Conservation (phyloP, 441 rosid genomes). For the Dalechampia spathulata region DNA sequence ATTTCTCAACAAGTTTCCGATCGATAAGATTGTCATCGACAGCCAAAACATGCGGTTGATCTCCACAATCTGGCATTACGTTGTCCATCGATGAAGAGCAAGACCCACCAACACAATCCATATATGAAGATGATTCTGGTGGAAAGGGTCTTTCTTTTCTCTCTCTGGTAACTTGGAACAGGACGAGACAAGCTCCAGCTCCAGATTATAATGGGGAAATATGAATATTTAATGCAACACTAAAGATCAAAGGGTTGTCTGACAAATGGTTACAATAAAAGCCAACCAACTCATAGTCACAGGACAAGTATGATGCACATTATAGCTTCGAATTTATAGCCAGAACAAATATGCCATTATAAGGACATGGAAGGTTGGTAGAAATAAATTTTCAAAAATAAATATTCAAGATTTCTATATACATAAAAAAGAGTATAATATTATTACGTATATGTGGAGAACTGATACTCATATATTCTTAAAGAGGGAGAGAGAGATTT, state of each 20-base stretch:
- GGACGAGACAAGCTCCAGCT: too few species aligned
- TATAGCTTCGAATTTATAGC: conserved; percentile 20
- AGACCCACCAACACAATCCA: conserved; percentile 18
- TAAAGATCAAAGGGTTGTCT: neutral
- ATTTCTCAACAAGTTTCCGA: conserved; percentile 58
- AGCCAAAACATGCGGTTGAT: conserved; percentile 69
- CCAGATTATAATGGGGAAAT: neutral
- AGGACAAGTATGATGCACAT: conserved; percentile 27
- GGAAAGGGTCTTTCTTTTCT: too few species aligned
- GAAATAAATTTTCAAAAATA: neutral
- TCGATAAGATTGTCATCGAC: conserved; percentile 85
- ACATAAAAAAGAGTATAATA: neutral
- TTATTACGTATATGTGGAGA: neutral
- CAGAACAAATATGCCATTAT: neutral
- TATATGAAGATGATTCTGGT: neutral
- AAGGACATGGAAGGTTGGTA: conserved; percentile 5
- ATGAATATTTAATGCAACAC: neutral
- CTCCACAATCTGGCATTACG: conserved; percentile 18
- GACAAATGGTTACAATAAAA: neutral
- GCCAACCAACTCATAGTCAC: conserved; percentile 25
- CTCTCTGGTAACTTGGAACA: too few species aligned
- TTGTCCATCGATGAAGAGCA: conserved; percentile 25
- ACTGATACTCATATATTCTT: neutral
- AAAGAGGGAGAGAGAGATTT: too few species aligned
- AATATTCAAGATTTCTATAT: neutral